Conservation (phyloP, 163 green algal genomes). For the Scenedesmus sp. region DNA sequence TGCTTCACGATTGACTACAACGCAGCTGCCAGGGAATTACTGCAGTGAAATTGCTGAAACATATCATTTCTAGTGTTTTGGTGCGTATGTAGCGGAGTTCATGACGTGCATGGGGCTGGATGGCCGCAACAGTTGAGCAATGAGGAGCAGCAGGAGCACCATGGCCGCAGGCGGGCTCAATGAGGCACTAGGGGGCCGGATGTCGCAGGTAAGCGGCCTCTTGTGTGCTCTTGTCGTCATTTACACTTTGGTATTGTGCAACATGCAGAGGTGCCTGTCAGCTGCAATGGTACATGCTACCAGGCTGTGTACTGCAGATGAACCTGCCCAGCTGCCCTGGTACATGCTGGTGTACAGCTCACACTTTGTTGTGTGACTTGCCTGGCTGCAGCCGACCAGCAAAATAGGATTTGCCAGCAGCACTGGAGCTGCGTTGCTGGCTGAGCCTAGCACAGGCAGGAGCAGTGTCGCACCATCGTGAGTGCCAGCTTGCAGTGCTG, state of each 20-base stretch:
- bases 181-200: neutral
- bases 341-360: neutral
- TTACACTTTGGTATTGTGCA: too few species aligned
- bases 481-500: neutral
- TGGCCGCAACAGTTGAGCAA: neutral
- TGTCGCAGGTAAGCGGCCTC: neutral
- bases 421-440: neutral
- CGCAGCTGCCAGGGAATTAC: neutral
- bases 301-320: neutral
- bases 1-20: neutral
- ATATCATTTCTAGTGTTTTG: too few species aligned
- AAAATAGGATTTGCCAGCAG: neutral
- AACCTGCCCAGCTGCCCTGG: neutral
- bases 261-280: too few species aligned
- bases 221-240: neutral
- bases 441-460: constrained; percentile 24
- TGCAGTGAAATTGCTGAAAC: too few species aligned
- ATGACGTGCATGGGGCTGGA: neutral
- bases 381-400: neutral
- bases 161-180: neutral
- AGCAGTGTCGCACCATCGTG: constrained; percentile 14
- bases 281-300: neutral
- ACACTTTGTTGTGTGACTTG: neutral
- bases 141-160: neutral
- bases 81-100: neutral